Conservation (phyloP, 2,329 filamentous ascomycete species). For the Lecanicillium sp. region DNA sequence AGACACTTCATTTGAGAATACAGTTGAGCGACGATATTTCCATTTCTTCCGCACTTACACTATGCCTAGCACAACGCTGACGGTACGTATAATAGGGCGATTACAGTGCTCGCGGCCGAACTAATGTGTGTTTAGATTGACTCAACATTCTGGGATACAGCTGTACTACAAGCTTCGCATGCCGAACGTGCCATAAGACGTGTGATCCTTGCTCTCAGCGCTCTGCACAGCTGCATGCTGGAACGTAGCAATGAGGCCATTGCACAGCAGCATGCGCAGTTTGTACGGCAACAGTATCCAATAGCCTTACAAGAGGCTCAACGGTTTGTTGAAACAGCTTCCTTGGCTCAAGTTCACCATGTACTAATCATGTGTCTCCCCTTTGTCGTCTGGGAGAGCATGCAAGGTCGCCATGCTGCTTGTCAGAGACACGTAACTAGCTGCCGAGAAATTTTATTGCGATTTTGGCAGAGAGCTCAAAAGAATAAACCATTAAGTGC, state of each 20-base stretch:
- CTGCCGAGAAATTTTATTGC: not conserved
- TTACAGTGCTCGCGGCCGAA: not conserved
- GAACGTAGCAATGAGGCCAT: not conserved
- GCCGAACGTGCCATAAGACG: conserved; percentile 3
- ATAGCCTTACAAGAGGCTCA: conserved; percentile 1
- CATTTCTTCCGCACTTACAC: conserved; percentile 4
- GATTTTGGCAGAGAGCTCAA: not conserved
- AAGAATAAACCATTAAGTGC: not conserved
- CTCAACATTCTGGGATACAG: conserved; percentile 1
- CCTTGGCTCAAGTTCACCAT: not conserved
- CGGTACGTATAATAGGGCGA: not conserved
- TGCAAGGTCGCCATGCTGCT: conserved; percentile 2
- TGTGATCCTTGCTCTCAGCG: conserved; percentile 1
- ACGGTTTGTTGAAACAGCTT: not conserved
- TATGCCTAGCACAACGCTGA: conserved; percentile 1
- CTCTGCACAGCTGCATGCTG: conserved; percentile 4
- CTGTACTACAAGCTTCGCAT: conserved; percentile 4
- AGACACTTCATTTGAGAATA: not conserved
- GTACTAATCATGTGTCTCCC: conserved; percentile 2
- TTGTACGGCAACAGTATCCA: conserved; percentile 2
- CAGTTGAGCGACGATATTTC: conserved; percentile 1
- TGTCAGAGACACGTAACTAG: conserved; percentile 1
- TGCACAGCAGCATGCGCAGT: conserved; percentile 1
- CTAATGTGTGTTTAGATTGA: not conserved
- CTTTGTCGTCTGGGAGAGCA: conserved; percentile 4